Percentiles rank a stretch among this genome's conserved stretches.
Conservation (phyloP, 768 basidiomycete species). For the Pleurotus sapidus region DNA sequence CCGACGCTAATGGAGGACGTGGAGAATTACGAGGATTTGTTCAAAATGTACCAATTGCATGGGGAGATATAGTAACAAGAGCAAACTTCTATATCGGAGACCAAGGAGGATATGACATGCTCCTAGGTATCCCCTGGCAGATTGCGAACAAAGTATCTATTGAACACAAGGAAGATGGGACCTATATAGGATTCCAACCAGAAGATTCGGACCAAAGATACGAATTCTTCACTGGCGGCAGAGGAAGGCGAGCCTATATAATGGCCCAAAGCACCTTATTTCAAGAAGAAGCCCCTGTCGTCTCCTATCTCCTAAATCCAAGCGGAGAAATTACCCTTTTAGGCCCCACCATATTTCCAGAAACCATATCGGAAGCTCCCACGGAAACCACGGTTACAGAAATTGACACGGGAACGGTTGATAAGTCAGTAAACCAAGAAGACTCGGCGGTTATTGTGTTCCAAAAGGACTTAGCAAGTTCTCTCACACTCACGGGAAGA, state of each 20-base stretch:
- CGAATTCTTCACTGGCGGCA: neutral
- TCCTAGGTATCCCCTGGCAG: constrained; percentile 23
- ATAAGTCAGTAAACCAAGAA: too few species aligned
- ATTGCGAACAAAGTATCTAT: constrained; percentile 20
- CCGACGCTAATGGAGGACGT: constrained; percentile 26
- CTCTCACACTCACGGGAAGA: too few species aligned
- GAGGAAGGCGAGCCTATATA: neutral
- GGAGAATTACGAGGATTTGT: constrained; percentile 17
- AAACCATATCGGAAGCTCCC: too few species aligned
- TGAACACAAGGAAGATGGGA: constrained; percentile 21
- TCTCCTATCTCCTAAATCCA: too few species aligned
- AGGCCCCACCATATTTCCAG: too few species aligned
- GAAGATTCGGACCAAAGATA: neutral
- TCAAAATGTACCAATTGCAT: constrained; percentile 14
- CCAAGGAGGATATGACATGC: constrained; percentile 15
- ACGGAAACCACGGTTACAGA: too few species aligned
- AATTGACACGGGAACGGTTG: too few species aligned
- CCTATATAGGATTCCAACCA: constrained; percentile 17
- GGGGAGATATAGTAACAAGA: constrained; percentile 16
- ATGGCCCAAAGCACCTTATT: neutral
- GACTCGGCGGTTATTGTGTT: too few species aligned
- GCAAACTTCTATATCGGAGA: constrained; percentile 20
- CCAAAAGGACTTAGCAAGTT: too few species aligned
- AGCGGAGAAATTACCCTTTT: neutral
- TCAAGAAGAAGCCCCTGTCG: neutral